Evolutionary conservation across 1,139 yeast genomes (phyloP), one percentile per base, ranked within the genome.

Genomic region (Pichia sp.): DNA sequence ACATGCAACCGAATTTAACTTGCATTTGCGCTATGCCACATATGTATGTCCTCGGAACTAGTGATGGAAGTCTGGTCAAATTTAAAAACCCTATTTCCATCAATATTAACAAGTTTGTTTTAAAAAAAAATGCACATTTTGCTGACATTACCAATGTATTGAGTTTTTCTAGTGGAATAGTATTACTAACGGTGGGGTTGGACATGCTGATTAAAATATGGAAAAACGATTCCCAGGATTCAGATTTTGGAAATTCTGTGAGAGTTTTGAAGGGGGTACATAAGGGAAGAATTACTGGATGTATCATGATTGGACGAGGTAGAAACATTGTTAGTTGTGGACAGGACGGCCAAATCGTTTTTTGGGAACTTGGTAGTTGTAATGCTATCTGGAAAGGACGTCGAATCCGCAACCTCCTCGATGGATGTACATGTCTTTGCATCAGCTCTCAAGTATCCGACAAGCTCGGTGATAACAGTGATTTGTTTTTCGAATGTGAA

Each of bases 361-460:
- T 87, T 41, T 86, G 89, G 90, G 93, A 87, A 60, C 78, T 87
- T 61, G 84, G 87, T 0, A 63, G 76, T 1, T 87, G 83, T 0
- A 52, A 63, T 19, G 62, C 67, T 2, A 62, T 84, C 8, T 67
- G 74, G 55, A 66, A 68, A 3, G 73, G 81, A 49, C 51, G 60
- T 62, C 30, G 64, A 55, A 21, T 80, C 69, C 64, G 70, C 66
- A 2, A 68, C 12, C 12, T 55, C n/a, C 41, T 50, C 2, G 69
- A 65, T 46, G 56, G 60, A 1, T 62, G 62, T 10, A 50, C 49
- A 4, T 55, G 58, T 12, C 39, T 65, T 8, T 44, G 43, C 48
- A 19, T 46, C 49, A 7, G 5, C 64, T 56, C 51, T 40, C 63
- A 6, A 57, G 66, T 3, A 60, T 41, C 16, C 12, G 30, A 25